Evolutionary conservation across 1,284 basidiomycete genomes (phyloP).

Genomic region (Ceratobasidium sp.): DNA sequence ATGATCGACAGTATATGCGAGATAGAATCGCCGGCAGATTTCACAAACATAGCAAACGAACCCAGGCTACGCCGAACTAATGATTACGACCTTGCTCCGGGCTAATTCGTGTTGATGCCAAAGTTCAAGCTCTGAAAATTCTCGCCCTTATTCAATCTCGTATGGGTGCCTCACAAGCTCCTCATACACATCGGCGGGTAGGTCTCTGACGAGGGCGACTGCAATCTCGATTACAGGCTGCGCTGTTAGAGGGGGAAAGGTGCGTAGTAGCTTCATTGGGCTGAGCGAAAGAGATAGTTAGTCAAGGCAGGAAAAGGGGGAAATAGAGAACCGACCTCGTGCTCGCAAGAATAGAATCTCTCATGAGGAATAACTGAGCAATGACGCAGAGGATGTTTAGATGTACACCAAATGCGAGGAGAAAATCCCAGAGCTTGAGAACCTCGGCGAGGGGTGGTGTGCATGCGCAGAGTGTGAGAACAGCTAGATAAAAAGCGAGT

Average conservation of each 20-base stretch:
- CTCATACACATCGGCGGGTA: constrained; percentile 90
- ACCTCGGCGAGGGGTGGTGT: constrained; percentile 97
- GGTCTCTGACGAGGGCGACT: constrained; percentile 91
- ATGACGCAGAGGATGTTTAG: constrained; percentile 97
- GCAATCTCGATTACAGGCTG: constrained; percentile 91
- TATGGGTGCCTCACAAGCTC: constrained; percentile 93
- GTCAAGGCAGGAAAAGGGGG: constrained; percentile 4
- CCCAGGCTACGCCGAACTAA: background rate
- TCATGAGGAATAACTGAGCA: constrained; percentile 91
- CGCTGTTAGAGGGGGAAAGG: constrained; percentile 92
- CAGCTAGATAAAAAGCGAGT: constrained; percentile 67
- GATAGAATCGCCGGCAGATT: background rate
- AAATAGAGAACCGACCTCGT: constrained; percentile 71
- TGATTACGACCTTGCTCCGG: background rate
- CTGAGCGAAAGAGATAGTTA: constrained; percentile 61
- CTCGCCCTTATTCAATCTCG: constrained; percentile 61
- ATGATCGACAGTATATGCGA: background rate
- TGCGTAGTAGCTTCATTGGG: constrained; percentile 95
- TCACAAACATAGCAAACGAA: background rate
- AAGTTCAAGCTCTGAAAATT: too few relatives aligned
- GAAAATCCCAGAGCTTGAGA: constrained; percentile 95
- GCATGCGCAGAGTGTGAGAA: constrained; percentile 95
- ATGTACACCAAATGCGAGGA: constrained; percentile 95
- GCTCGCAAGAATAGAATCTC: constrained; percentile 88
- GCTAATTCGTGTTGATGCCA: background rate